phyloP scores from a whole-genome alignment of 208 protist species.

The Wallacemonas sp. region DNA sequence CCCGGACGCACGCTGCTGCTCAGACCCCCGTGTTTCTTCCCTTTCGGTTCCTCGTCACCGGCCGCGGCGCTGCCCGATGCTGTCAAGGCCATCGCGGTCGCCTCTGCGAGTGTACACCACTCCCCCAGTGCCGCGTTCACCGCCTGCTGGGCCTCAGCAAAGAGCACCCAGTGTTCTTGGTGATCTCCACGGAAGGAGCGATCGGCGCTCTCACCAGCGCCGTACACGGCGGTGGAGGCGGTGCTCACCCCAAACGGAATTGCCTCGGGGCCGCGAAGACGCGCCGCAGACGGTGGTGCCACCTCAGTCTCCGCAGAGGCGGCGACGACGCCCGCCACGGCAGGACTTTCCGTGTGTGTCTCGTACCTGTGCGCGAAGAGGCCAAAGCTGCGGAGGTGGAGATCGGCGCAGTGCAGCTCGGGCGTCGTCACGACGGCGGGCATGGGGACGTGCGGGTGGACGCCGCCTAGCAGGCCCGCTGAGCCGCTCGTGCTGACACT shows the following conservation, averaged over 20 bases:
- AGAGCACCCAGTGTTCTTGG: background rate
- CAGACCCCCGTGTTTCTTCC: background rate
- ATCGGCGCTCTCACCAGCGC: too few relatives aligned
- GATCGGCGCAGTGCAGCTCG: constrained; percentile 70
- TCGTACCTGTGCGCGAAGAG: constrained; percentile 35
- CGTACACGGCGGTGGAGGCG: constrained; percentile 5
- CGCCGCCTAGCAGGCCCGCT: background rate
- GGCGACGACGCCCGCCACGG: too few relatives aligned
- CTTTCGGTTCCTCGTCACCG: background rate
- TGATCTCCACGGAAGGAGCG: too few relatives aligned
- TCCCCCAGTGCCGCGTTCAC: constrained; percentile 39
- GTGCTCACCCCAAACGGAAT: background rate
- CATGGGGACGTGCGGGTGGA: constrained; percentile 1
- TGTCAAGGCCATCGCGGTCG: background rate
- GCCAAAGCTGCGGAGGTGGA: constrained; percentile 55
- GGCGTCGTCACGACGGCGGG: constrained; percentile 25
- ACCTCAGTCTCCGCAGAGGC: constrained; percentile 22
- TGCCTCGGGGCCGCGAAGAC: background rate
- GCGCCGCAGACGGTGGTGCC: background rate
- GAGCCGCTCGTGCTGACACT: background rate
- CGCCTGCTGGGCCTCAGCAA: constrained; percentile 46
- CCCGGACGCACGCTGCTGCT: constrained; percentile 1
- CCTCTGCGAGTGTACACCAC: constrained; percentile 11
- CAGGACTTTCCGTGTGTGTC: too few relatives aligned
- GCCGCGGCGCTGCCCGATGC: background rate